Conservation (phyloP, 2,329 filamentous ascomycete genomes). For the Pyrenochaeta sp. region DNA sequence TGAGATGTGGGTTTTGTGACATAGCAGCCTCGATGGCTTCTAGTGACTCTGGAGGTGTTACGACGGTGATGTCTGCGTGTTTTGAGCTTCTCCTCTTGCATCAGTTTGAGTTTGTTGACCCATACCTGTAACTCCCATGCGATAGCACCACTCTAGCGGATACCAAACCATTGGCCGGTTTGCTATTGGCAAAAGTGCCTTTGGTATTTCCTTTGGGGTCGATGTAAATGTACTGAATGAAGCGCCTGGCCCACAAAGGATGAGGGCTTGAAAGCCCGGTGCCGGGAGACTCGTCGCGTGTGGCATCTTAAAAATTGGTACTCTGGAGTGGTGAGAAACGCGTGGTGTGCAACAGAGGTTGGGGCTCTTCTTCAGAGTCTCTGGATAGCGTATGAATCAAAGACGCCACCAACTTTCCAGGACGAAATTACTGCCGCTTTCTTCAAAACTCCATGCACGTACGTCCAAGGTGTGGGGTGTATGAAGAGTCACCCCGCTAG, state of each 20-base stretch:
- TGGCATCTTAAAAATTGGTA: conserved; percentile 65
- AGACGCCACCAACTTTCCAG: neutral
- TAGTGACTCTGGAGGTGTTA: conserved; percentile 66
- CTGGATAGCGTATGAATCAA: neutral
- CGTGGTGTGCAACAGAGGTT: neutral
- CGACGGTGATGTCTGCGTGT: conserved; percentile 61
- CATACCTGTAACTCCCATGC: conserved; percentile 76
- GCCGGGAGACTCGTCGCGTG: conserved; percentile 75
- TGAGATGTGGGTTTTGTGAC: conserved; percentile 80
- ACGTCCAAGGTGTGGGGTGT: conserved; percentile 14
- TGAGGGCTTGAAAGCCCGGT: conserved; percentile 81
- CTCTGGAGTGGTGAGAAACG: neutral
- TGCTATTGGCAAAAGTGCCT: conserved; percentile 82
- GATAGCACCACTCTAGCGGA: conserved; percentile 83
- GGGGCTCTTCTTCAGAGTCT: neutral
- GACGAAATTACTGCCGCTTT: neutral
- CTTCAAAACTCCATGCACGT: conserved; percentile 14
- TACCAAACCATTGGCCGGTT: conserved; percentile 93
- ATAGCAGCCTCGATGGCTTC: conserved; percentile 74
- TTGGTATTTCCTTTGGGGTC: conserved; percentile 80
- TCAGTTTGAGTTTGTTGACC: neutral
- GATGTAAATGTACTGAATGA: conserved; percentile 85
- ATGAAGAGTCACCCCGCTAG: conserved; percentile 27
- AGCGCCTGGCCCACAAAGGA: conserved; percentile 82
- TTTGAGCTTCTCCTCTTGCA: conserved; percentile 1